Percentiles rank a stretch among this genome's conserved stretches.
These are phyloP conservation scores for Lyophyllum semitale DNA, from an alignment of 768 basidiomycete genomes.

Conservation along the genomic window DNA sequence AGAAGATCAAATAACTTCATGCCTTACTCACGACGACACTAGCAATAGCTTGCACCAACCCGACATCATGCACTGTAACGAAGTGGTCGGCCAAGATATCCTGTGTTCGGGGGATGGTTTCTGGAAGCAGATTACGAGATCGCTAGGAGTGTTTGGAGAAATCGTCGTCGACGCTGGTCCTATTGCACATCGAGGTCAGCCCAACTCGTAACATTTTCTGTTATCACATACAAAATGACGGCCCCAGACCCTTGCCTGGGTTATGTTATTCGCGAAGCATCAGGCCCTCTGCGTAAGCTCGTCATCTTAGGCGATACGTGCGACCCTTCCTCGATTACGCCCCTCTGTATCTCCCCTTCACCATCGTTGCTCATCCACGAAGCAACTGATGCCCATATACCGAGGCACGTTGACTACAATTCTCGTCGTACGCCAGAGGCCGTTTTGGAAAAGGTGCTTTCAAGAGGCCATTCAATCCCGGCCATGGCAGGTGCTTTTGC, in stretches of 20 bases:
- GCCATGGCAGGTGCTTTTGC: conserved; percentile 80
- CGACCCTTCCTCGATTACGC: conserved; percentile 61
- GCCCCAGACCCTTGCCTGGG: conserved; percentile 74
- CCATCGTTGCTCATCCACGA: conserved; percentile 83
- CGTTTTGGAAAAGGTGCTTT: conserved; percentile 51
- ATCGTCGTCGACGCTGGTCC: conserved; percentile 73
- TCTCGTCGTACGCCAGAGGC: conserved; percentile 43
- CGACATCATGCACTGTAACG: conserved; percentile 60
- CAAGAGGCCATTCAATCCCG: conserved; percentile 78
- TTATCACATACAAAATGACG: neutral
- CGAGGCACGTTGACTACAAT: conserved; percentile 50
- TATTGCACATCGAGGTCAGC: conserved; percentile 72
- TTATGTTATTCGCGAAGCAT: conserved; percentile 69
- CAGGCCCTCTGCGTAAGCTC: conserved; percentile 54
- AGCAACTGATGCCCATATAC: conserved; percentile 76
- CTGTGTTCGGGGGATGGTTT: conserved; percentile 54
- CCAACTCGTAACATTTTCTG: neutral
- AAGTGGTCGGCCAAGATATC: conserved; percentile 65
- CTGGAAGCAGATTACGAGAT: conserved; percentile 59
- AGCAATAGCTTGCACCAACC: conserved; percentile 20
- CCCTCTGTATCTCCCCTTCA: conserved; percentile 49
- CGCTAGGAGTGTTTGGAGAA: conserved; percentile 38
- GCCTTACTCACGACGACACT: conserved; percentile 31
- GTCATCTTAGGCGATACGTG: conserved; percentile 80
- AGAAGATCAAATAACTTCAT: conserved; percentile 56